A percentile compares a stretch with the other conserved stretches of the same genome.
Conservation (phyloP, 2,329 filamentous ascomycete genomes). For the Fusarium haematococcum region DNA sequence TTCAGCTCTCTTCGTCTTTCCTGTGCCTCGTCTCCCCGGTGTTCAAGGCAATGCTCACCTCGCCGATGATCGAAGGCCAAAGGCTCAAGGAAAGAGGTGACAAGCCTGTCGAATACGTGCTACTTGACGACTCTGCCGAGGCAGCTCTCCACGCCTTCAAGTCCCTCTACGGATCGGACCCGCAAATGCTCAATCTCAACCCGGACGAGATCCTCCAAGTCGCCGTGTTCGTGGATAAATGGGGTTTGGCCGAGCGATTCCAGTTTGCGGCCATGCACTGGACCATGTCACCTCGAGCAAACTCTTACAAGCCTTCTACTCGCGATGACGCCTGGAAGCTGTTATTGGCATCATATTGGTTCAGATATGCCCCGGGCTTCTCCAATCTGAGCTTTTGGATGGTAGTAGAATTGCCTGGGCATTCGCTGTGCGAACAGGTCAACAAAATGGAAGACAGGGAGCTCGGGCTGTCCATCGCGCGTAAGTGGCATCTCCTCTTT, state of each 20-base stretch:
- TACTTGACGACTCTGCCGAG: neutral
- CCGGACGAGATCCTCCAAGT: slow-evolving; percentile 5
- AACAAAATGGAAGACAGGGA: neutral
- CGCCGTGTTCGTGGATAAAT: neutral
- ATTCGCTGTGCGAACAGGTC: neutral
- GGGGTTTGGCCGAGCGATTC: neutral
- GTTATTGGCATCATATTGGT: neutral
- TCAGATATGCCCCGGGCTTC: neutral
- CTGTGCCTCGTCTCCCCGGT: slow-evolving; percentile 32
- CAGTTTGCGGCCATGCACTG: neutral
- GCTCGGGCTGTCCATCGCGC: neutral
- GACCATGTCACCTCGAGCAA: neutral
- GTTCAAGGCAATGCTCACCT: slow-evolving; percentile 23
- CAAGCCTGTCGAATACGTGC: neutral
- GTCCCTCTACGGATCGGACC: slow-evolving; percentile 18
- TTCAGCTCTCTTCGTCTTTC: slow-evolving; percentile 22
- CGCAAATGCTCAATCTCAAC: neutral
- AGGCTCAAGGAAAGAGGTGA: neutral
- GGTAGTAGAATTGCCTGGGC: neutral
- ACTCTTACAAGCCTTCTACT: neutral
- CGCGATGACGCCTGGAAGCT: neutral
- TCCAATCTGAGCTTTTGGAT: neutral
- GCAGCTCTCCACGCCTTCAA: neutral
- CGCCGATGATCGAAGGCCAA: slow-evolving; percentile 18
- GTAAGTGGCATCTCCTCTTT: neutral